Percentiles rank a stretch among this genome's conserved stretches.
Evolutionary conservation across 345 rosid species (phyloP).

Genomic region (Salix caprea): DNA sequence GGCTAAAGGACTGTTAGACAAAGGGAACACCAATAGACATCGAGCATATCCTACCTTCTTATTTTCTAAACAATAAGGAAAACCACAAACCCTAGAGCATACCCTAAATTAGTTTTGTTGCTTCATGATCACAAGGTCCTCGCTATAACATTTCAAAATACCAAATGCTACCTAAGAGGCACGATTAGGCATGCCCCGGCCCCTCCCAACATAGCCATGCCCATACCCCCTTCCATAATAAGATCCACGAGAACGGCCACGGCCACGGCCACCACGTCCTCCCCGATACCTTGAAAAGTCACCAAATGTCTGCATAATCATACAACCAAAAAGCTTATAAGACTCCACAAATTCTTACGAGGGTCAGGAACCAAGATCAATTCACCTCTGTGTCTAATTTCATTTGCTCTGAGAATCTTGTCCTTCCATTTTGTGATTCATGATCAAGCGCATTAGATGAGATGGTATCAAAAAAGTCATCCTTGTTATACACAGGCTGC

Average conservation of each 20-base stretch:
- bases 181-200: slow-evolving; percentile 8
- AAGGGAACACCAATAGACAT: not conserved
- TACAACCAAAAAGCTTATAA: not conserved
- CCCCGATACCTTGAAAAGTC: slow-evolving; percentile 24
- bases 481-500: slow-evolving; percentile 84
- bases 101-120: slow-evolving; percentile 7
- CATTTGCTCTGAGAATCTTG: slow-evolving; percentile 79
- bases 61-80: slow-evolving; percentile 16
- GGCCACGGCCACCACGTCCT: slow-evolving; percentile 20
- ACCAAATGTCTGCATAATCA: slow-evolving; percentile 24
- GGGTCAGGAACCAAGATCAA: not conserved
- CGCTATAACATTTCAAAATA: not conserved
- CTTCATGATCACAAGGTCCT: not conserved
- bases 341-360: not conserved
- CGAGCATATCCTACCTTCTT: slow-evolving; percentile 9
- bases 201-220: slow-evolving; percentile 21
- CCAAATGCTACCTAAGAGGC: slow-evolving; percentile 1
- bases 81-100: slow-evolving; percentile 3
- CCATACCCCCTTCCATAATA: slow-evolving; percentile 25
- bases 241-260: slow-evolving; percentile 22
- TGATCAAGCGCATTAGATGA: slow-evolving; percentile 48
- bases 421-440: slow-evolving; percentile 60
- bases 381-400: slow-evolving; percentile 82
- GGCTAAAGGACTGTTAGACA: not conserved
- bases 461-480: slow-evolving; percentile 86